Base-by-base conservation (phyloP, 306 rosid species). In the Spatholobus suberectus region DNA sequence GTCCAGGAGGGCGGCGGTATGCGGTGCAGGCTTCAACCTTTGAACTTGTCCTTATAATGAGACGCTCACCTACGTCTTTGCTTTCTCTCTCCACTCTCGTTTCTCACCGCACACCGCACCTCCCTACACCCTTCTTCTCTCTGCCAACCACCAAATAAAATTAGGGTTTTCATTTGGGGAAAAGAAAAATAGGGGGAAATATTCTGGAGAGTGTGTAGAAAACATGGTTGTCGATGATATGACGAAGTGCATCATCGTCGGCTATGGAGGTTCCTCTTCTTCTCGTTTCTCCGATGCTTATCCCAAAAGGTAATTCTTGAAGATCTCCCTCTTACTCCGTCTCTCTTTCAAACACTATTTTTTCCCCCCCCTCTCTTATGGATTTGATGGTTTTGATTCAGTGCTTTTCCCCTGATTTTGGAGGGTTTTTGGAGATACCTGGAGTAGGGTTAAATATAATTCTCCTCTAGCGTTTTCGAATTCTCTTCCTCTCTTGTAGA, bases 281-380 rank as follows among this genome's bases (percentile, higher is more conserved):
- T 83, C 87, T 83, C 90, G 92, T 70, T 91, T 95, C 85, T 88
- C 92, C 58, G 89, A 84, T 86, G 96, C 90, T 80, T 91, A 82
- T 89, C 91, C 94, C 82, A 87, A 89, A 91, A 90, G 98, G 98
- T 91, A 88, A 77, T 67, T 85, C 76, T 89, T 85, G 77, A 87
- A 82, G 91, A 88, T 83, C 86, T 87, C 72, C 52, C 29, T 51
- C 77, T 55, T 41, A 61, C 74, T 68, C n/a, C 15, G 38, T 43
- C 23, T 58, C 34, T 79, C 37, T 80, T 5, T 26, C 63, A 20
- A 21, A 78, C 8, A 21, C 37, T 44, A 4, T 8, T 13, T 15
- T 24, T n/a, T n/a, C n/a, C n/a, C n/a, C n/a, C n/a, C n/a, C 40
- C 7, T 17, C 15, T 82, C 82, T 83, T 9, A 81, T 87, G 93